Evolutionary conservation across 225 moss, liverwort and hornwort genomes (phyloP).

Genomic region (Lunularia cruciata): DNA sequence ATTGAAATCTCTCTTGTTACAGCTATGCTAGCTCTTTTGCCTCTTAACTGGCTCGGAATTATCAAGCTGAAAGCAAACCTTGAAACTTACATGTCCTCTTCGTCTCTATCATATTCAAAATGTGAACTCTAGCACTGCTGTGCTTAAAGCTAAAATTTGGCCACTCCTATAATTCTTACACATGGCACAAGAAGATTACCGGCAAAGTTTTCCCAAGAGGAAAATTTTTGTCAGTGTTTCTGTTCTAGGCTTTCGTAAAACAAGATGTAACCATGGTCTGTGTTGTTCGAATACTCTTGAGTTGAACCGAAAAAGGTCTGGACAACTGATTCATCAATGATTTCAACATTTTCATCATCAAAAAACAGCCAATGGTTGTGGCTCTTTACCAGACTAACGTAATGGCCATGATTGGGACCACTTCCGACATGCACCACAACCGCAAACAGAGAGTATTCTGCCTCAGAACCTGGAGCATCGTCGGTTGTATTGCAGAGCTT

Average conservation of each 20-base stretch:
- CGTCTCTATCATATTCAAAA: conserved; percentile 12
- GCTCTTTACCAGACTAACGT: conserved; percentile 95
- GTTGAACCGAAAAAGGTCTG: conserved; percentile 99
- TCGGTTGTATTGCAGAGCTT: conserved; percentile 97
- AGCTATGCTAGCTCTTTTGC: conserved; percentile 30
- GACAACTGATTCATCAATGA: conserved; percentile 86
- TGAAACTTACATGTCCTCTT: conserved; percentile 20
- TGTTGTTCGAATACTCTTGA: conserved; percentile 92
- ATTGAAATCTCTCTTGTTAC: conserved; percentile 17
- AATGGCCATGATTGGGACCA: conserved; percentile 97
- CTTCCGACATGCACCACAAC: conserved; percentile 98
- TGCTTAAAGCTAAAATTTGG: conserved; percentile 27
- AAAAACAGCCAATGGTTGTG: conserved; percentile 95
- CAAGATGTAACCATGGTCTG: conserved; percentile 95
- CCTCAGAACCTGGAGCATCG: conserved; percentile 91
- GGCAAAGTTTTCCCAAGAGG: conserved; percentile 21
- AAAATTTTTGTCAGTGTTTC: conserved; percentile 54
- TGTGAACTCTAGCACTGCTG: conserved; percentile 32
- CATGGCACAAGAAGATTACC: conserved; percentile 24
- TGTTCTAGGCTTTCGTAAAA: conserved; percentile 98
- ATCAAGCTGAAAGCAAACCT: conserved; percentile 24
- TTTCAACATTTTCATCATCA: conserved; percentile 98
- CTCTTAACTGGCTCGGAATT: conserved; percentile 23
- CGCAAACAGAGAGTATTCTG: conserved; percentile 93
- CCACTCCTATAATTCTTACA: conserved; percentile 23